Base-by-base conservation (phyloP, 2,329 filamentous ascomycete species). In the Metarhizium robertsii region DNA sequence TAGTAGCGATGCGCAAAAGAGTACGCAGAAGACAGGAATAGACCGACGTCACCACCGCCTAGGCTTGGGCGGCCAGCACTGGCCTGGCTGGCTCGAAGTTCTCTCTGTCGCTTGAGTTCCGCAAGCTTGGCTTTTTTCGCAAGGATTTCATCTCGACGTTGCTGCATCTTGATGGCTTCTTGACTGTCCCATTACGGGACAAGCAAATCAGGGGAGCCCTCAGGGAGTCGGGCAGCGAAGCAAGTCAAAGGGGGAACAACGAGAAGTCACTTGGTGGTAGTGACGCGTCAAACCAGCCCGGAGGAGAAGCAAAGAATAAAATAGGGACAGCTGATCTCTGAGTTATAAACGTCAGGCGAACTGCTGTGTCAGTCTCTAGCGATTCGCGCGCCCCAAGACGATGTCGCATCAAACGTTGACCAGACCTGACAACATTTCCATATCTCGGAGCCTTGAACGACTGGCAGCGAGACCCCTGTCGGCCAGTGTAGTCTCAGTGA, bases 101-200 rank as follows among this genome's bases (percentile, higher is more conserved):
- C 91, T 64, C 94, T 84, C 75, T 96, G 91, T 59, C 89, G 84
- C 76, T 96, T 96, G 61, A 99, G 81, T 79, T 97, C 94, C 52
- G 90, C 92, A 65, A 99, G 90, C 79, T 94, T 96, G 60, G 92
- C 92, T 78, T 90, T 92, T 77, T 99, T 99, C 63, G 91, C 92
- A 65, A 94, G 78, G 64, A 99, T 96, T 78, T 99, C 94, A 78
- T 96, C 91, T 77, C 90, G 88, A 65, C 92, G 87, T 79, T 92
- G 86, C 75, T 87, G 84, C 79, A 87, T 86, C 62, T 66, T 74
- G 71, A 59, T 67, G 60, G 67, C 63, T 69, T 65, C 63, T 69
- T 65, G 64, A 67, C 65, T 71, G 66, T 71, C 76, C 74, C 79
- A 80, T 81, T 56, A 69, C 75, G 72, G 69, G 72, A 70, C 65